Evolutionary conservation across 169 alveolate species (phyloP).

Genomic region (Plasmodium falciparum): DNA sequence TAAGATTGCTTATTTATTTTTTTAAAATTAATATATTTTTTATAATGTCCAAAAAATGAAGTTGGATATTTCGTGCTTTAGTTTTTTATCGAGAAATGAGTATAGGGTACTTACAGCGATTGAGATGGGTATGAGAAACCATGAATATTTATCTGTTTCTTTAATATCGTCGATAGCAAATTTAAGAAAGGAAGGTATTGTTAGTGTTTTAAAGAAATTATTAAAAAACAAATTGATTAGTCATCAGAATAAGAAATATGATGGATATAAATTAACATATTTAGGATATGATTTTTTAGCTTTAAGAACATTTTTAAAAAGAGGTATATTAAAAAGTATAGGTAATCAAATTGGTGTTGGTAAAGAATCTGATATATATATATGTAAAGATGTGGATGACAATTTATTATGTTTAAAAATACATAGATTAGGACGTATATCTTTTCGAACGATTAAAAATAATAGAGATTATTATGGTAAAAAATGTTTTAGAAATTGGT

Average conservation of each 20-base stretch:
- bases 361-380: constrained; percentile 98
- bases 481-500: constrained; percentile 97
- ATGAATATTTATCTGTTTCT: constrained; percentile 96
- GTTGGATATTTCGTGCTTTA: constrained; percentile 59
- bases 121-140: constrained; percentile 99
- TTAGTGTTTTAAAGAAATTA: constrained; percentile 90
- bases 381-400: constrained; percentile 94
- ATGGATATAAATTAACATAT: constrained; percentile 98
- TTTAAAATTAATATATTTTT: not conserved
- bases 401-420: constrained; percentile 85
- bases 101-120: constrained; percentile 96
- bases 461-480: constrained; percentile 98
- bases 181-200: constrained; percentile 93
- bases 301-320: constrained; percentile 93
- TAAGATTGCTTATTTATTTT: not conserved
- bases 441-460: constrained; percentile 97
- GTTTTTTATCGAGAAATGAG: constrained; percentile 77
- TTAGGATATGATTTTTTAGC: constrained; percentile 99
- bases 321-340: constrained; percentile 94
- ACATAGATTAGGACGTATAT: constrained; percentile 93
- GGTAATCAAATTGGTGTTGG: constrained; percentile 98
- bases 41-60: constrained; percentile 13
- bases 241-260: constrained; percentile 95
- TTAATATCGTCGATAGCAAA: constrained; percentile 97
- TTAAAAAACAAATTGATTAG: constrained; percentile 94